Evolutionary conservation across 352 stramenopile genomes (phyloP).

Genomic region (Lagenidium giganteum): DNA sequence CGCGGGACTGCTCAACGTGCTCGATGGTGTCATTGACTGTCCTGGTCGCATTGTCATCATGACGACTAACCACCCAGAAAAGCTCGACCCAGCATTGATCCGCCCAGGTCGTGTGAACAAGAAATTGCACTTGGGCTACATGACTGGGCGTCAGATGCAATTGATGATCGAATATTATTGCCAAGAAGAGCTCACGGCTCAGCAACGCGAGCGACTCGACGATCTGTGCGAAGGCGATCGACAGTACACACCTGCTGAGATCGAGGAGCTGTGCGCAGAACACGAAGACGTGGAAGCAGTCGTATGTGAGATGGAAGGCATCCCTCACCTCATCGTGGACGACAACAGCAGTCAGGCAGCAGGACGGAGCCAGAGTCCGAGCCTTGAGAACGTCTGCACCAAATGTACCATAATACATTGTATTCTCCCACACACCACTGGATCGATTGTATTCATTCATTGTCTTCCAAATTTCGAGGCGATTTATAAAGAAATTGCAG

Average conservation of each 20-base stretch:
- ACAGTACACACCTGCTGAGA: constrained; percentile 20
- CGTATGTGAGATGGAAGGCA: constrained; percentile 1
- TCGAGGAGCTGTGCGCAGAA: constrained; percentile 33
- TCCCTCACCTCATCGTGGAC: too few relatives aligned
- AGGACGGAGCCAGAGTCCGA: too few relatives aligned
- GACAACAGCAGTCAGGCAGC: too few relatives aligned
- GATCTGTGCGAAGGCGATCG: constrained; percentile 1
- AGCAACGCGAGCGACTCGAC: constrained; percentile 9
- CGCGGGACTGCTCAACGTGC: constrained; percentile 69
- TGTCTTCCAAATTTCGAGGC: too few relatives aligned
- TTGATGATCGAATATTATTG: constrained; percentile 43
- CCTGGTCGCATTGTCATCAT: constrained; percentile 82
- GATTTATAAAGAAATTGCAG: too few relatives aligned
- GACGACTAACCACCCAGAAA: constrained; percentile 87
- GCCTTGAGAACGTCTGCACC: too few relatives aligned
- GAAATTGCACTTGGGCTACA: constrained; percentile 43
- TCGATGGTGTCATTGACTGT: constrained; percentile 83
- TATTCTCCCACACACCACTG: too few relatives aligned
- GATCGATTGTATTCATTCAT: too few relatives aligned
- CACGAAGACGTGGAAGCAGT: constrained; percentile 18
- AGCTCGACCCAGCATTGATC: constrained; percentile 59
- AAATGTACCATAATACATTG: too few relatives aligned
- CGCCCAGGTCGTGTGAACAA: constrained; percentile 53
- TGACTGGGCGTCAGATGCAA: constrained; percentile 14
- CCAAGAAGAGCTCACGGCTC: constrained; percentile 2